phyloP scores from a whole-genome alignment of 345 rosid species.

The Euphorbia tirucalli region DNA sequence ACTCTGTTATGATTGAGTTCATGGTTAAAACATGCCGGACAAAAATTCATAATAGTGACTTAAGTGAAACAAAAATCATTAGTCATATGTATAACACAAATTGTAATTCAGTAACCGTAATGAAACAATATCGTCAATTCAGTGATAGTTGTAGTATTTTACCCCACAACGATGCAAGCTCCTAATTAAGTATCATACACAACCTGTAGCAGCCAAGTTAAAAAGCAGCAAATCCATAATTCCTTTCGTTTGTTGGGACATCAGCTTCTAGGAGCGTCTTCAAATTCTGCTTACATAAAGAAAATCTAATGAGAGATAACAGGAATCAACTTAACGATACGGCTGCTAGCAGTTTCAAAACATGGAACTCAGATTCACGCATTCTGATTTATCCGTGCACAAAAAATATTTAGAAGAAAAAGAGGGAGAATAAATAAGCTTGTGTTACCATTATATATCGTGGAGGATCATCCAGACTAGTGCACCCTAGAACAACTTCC shows the following conservation, averaged over 20 bases:
- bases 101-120: too few species aligned
- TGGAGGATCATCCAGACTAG: conserved; percentile 83
- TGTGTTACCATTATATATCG: conserved; percentile 59
- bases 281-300: conserved; percentile 49
- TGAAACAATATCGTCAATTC: too few species aligned
- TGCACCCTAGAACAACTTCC: conserved; percentile 78
- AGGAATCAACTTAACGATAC: background rate
- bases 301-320: background rate
- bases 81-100: too few species aligned
- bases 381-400: too few species aligned
- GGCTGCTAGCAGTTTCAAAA: background rate
- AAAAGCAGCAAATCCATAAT: background rate
- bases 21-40: too few species aligned
- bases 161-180: too few species aligned
- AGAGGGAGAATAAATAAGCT: background rate
- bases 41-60: too few species aligned
- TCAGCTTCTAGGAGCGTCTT: conserved; percentile 51
- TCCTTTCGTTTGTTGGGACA: conserved; percentile 13
- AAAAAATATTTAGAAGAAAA: too few species aligned
- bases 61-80: too few species aligned
- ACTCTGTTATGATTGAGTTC: too few species aligned
- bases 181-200: background rate
- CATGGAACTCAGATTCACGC: background rate
- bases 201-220: background rate
- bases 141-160: too few species aligned